These are phyloP conservation scores for Pezizomycotina sp. DNA, from an alignment of 2,329 filamentous ascomycete genomes.

Conservation along the genomic window DNA sequence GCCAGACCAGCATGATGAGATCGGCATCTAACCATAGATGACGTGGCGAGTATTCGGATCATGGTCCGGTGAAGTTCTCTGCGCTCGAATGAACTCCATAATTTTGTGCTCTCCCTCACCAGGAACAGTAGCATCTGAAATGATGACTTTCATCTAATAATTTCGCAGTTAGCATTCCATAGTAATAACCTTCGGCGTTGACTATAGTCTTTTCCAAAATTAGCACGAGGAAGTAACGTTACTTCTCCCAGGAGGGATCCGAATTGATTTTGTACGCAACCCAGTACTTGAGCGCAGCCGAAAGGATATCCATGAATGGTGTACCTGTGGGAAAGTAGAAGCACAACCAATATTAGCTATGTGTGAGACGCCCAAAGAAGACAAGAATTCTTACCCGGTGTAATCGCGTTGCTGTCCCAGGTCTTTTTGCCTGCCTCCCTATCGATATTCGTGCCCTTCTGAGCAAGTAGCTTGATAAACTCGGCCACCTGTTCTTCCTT, in stretches of 20 bases:
- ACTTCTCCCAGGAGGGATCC: constrained; percentile 82
- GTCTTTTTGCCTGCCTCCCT: constrained; percentile 63
- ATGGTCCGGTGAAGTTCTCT: constrained; percentile 75
- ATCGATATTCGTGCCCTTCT: constrained; percentile 48
- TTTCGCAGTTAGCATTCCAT: too few species aligned
- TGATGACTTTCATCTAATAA: constrained; percentile 67
- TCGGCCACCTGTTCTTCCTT: constrained; percentile 85
- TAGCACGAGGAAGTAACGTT: constrained; percentile 19
- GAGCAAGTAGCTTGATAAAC: constrained; percentile 66
- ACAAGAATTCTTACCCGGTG: constrained; percentile 9
- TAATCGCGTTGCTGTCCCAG: constrained; percentile 59
- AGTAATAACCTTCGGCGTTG: too few species aligned
- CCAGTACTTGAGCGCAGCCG: constrained; percentile 84
- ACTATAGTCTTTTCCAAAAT: constrained; percentile 3
- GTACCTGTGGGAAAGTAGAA: constrained; percentile 92
- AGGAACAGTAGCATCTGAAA: constrained; percentile 92
- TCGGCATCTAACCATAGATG: constrained; percentile 97
- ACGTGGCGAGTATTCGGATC: constrained; percentile 95
- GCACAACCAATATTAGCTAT: too few species aligned
- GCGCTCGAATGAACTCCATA: constrained; percentile 93
- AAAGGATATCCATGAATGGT: constrained; percentile 95
- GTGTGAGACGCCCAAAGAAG: constrained; percentile 33
- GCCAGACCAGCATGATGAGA: constrained; percentile 93
- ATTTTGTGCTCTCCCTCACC: constrained; percentile 99
- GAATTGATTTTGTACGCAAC: constrained; percentile 94